These are phyloP conservation scores for Earliella scabrosa DNA, from an alignment of 1,284 basidiomycete genomes.

Conservation along the genomic window DNA sequence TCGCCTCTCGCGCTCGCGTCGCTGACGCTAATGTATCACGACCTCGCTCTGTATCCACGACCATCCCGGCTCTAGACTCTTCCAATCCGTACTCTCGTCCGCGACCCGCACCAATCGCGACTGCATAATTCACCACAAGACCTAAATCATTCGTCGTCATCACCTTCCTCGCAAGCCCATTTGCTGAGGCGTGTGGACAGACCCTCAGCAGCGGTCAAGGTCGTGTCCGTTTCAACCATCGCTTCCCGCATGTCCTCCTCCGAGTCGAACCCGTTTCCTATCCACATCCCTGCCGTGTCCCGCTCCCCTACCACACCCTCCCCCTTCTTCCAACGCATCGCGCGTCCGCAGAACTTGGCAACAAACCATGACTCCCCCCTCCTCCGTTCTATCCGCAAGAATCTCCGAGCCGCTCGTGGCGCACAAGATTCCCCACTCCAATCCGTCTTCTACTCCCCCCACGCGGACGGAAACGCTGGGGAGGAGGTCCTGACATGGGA, in stretches of 20 bases:
- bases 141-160: no score
- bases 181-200: no score
- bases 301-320: conserved; percentile 2
- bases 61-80: no score
- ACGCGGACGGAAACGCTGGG: conserved; percentile 19
- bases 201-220: no score
- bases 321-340: conserved; percentile 8
- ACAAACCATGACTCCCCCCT: conserved; percentile 24
- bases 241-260: conserved; percentile 5
- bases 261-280: not conserved
- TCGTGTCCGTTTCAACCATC: not conserved
- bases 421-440: conserved; percentile 18
- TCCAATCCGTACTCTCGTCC: no score
- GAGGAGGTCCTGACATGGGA: conserved; percentile 75
- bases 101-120: no score
- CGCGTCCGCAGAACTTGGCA: not conserved
- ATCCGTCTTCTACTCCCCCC: conserved; percentile 14
- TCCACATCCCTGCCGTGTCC: conserved; percentile 12
- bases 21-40: not conserved
- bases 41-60: no score
- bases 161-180: no score
- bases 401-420: conserved; percentile 28
- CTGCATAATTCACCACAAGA: no score
- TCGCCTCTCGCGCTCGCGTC: no score
- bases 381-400: conserved; percentile 29